Conservation (phyloP, 441 rosid genomes). For the Aleurites moluccanus region DNA sequence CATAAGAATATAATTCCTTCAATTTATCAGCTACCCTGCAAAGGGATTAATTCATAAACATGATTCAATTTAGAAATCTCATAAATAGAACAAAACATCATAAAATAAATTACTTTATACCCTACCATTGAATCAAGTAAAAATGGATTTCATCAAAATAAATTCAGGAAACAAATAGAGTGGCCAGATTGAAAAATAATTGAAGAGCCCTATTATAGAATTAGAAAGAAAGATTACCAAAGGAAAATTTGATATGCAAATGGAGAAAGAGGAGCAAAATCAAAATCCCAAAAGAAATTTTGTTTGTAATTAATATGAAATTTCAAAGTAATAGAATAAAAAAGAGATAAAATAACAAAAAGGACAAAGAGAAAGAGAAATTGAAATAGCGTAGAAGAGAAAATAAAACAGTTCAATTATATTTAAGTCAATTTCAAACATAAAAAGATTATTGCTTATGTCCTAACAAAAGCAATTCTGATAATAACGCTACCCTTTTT, state of each 20-base stretch:
- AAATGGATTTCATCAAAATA: background rate
- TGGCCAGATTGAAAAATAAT: background rate
- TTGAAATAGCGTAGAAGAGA: no score
- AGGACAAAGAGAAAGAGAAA: no score
- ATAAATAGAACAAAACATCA: background rate
- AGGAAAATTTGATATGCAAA: conserved; percentile 23
- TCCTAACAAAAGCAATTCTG: no score
- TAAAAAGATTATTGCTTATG: no score
- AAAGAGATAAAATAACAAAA: no score
- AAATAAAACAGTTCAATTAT: no score
- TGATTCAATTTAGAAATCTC: background rate
- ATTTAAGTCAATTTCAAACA: no score
- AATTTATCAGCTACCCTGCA: background rate
- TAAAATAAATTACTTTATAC: background rate
- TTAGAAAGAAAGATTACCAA: conserved; percentile 34
- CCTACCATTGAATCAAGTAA: background rate
- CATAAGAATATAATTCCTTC: background rate
- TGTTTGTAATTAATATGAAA: no score
- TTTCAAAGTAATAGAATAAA: no score
- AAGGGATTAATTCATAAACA: background rate
- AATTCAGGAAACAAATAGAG: background rate
- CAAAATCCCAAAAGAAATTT: conserved; percentile 25
- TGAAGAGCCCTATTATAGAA: background rate
- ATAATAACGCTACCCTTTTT: no score
- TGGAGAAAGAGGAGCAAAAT: conserved; percentile 30